A percentile compares a stretch with the other conserved stretches of the same genome.
Conservation (phyloP, 2,329 filamentous ascomycete genomes). For the Botrytis squamosa region DNA sequence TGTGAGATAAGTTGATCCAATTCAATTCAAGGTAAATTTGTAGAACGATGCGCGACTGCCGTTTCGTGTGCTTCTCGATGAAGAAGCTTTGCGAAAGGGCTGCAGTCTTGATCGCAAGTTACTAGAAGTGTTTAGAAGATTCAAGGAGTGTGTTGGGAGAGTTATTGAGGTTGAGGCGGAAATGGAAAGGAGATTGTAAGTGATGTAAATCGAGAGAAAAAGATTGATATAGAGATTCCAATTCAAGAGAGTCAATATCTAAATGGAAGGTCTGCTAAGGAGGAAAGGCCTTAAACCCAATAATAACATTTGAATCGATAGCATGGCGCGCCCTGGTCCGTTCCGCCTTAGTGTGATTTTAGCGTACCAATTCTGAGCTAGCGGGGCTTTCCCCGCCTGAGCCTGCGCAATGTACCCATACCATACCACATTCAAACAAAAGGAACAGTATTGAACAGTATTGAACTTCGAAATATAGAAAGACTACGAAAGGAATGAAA, state of each 20-base stretch:
- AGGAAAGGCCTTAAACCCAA: not conserved
- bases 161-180: not conserved
- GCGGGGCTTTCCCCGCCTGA: slow-evolving; percentile 6
- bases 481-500: slow-evolving; percentile 10
- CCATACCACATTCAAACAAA: slow-evolving; percentile 5
- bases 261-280: not conserved
- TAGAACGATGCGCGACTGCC: not conserved
- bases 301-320: slow-evolving; percentile 6
- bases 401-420: slow-evolving; percentile 1
- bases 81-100: slow-evolving; percentile 7
- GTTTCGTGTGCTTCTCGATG: not conserved
- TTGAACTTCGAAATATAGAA: not conserved
- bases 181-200: not conserved
- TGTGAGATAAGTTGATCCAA: slow-evolving; percentile 4
- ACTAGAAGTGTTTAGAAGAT: not conserved
- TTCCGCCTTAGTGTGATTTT: slow-evolving; percentile 8
- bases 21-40: not conserved
- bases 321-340: slow-evolving; percentile 5
- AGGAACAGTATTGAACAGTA: not conserved
- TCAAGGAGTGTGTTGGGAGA: not conserved
- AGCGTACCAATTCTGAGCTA: slow-evolving; percentile 1
- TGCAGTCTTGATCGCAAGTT: not conserved
- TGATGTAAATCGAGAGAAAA: not conserved
- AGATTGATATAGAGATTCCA: not conserved
- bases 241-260: not conserved